Conservation (phyloP, 139 green algal species). For the Bryopsis sp. region DNA sequence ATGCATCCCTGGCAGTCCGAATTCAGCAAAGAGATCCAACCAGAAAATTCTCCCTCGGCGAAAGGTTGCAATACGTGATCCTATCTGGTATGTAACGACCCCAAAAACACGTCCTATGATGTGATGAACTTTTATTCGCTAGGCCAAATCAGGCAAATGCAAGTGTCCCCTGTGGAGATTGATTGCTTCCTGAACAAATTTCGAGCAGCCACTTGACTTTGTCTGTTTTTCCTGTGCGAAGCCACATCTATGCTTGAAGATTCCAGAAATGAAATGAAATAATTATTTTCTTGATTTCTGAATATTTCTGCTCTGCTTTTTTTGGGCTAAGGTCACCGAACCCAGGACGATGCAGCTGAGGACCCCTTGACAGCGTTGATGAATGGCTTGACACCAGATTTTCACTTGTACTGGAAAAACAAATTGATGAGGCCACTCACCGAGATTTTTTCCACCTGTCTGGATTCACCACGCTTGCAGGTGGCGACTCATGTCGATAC, state of each 20-base stretch:
- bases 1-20: constrained; percentile 48
- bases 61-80: constrained; percentile 67
- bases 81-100: constrained; percentile 34
- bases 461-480: constrained; percentile 9
- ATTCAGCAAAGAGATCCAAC: constrained; percentile 51
- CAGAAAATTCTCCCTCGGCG: constrained; percentile 59
- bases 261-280: constrained; percentile 15
- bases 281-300: background rate
- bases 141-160: background rate
- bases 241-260: background rate
- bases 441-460: constrained; percentile 34
- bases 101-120: background rate
- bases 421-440: constrained; percentile 39
- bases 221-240: background rate
- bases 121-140: background rate
- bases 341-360: constrained; percentile 57
- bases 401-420: constrained; percentile 62
- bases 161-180: background rate
- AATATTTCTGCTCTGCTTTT: background rate
- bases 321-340: background rate
- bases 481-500: background rate
- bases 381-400: constrained; percentile 26
- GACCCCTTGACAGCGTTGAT: constrained; percentile 49
- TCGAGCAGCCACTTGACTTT: background rate
- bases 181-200: background rate